Evolutionary conservation across 192 early-diverging fungal species (phyloP).

Genomic region (Backusella tuberculispora): DNA sequence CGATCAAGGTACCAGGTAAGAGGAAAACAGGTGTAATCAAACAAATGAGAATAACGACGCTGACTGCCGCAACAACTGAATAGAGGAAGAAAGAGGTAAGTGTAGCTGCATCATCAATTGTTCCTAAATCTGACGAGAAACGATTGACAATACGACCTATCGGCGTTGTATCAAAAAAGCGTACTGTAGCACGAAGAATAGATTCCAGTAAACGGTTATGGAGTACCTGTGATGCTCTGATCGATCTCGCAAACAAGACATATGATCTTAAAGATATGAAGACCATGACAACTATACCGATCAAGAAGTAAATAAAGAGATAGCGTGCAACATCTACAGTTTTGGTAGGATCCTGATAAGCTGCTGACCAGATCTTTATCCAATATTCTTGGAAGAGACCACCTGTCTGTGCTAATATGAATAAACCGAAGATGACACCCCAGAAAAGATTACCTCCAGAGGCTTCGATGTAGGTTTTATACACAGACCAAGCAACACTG

Average conservation of each 20-base stretch:
- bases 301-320: constrained; percentile 60
- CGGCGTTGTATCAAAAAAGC: constrained; percentile 90
- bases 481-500: constrained; percentile 71
- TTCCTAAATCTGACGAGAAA: constrained; percentile 85
- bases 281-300: constrained; percentile 50
- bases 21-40: constrained; percentile 68
- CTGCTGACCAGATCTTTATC: constrained; percentile 62
- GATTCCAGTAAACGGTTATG: constrained; percentile 59
- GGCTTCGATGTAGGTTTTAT: constrained; percentile 73
- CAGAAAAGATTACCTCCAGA: constrained; percentile 69
- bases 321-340: constrained; percentile 64
- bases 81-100: constrained; percentile 52
- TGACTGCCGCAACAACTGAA: constrained; percentile 49
- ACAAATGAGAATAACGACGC: constrained; percentile 59
- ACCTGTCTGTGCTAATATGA: constrained; percentile 43
- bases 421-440: constrained; percentile 53
- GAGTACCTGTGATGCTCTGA: constrained; percentile 60
- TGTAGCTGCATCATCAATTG: constrained; percentile 68
- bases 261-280: constrained; percentile 46
- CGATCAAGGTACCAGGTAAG: constrained; percentile 39
- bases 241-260: constrained; percentile 47
- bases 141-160: constrained; percentile 83
- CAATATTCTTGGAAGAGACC: constrained; percentile 62
- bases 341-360: constrained; percentile 4
- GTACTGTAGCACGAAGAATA: constrained; percentile 69